These are phyloP conservation scores for Solanum chiquidenum DNA, from an alignment of 257 asterid species.

Conservation along the genomic window DNA sequence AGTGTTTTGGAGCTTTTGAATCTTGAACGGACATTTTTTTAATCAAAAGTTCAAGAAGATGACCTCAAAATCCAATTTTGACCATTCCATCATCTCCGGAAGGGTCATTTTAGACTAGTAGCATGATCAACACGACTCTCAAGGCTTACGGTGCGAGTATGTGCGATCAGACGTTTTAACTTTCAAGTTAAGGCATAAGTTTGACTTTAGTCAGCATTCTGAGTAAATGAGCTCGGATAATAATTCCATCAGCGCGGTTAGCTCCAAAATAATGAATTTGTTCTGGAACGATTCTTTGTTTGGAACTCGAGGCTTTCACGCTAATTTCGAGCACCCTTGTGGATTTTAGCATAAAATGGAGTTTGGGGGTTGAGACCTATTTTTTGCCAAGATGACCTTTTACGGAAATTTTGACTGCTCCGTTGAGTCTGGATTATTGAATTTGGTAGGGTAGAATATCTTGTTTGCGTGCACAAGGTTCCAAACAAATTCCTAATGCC, in stretches of 20 bases:
- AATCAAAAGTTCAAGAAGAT: not conserved
- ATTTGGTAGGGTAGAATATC: not conserved
- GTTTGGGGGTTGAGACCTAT: not conserved
- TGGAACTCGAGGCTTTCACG: not conserved
- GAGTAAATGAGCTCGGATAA: no score
- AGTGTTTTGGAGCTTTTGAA: not conserved
- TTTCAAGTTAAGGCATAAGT: not conserved
- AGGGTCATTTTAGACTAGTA: not conserved
- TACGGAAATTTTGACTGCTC: no score
- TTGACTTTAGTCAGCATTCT: not conserved
- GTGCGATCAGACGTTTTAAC: not conserved
- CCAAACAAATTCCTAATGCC: not conserved
- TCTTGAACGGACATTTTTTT: not conserved
- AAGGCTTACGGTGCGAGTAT: not conserved
- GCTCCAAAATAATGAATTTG: not conserved
- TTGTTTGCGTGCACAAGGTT: not conserved
- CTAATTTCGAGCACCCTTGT: not conserved
- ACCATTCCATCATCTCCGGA: not conserved
- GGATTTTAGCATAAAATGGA: not conserved
- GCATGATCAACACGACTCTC: not conserved
- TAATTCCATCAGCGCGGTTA: not conserved
- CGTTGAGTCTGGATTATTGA: not conserved
- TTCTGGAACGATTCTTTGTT: not conserved
- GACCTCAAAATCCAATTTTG: not conserved
- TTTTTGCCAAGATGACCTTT: not conserved